Percentiles rank a stretch among this genome's conserved stretches.
Conservation (phyloP, 371 early-diverging fungal genomes). For the Mortierella sp. region DNA sequence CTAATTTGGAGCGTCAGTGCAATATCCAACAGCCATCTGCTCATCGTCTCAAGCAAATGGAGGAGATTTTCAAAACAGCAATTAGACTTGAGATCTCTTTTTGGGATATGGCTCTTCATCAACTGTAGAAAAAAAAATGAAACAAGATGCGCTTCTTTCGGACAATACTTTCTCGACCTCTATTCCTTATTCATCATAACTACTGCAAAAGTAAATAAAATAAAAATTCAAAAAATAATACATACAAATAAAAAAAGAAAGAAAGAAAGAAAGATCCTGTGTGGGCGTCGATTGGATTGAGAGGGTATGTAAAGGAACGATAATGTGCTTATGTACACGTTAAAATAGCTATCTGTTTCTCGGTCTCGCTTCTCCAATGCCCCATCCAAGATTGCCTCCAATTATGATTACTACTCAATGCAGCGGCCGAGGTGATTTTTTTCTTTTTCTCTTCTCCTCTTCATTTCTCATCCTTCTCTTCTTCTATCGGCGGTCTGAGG, state of each 20-base stretch:
- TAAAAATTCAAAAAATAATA: neutral
- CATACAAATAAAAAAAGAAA: neutral
- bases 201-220: neutral
- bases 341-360: neutral
- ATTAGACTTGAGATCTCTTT: slow-evolving; percentile 77
- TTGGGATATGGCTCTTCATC: slow-evolving; percentile 76
- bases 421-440: neutral
- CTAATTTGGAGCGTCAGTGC: slow-evolving; percentile 64
- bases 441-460: neutral
- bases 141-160: neutral
- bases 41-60: slow-evolving; percentile 70
- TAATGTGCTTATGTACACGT: neutral
- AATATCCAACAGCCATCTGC: slow-evolving; percentile 64
- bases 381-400: neutral
- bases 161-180: neutral
- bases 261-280: neutral
- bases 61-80: slow-evolving; percentile 78
- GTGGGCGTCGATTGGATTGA: neutral
- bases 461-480: neutral
- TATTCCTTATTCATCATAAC: neutral
- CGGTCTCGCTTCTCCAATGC: neutral
- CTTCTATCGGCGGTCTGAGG: neutral
- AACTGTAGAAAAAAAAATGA: slow-evolving; percentile 10
- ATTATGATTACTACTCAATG: neutral
- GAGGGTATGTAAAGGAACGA: neutral